Base-by-base conservation (phyloP, 495 filamentous ascomycete species). In the Aspergillus bertholletiae region DNA sequence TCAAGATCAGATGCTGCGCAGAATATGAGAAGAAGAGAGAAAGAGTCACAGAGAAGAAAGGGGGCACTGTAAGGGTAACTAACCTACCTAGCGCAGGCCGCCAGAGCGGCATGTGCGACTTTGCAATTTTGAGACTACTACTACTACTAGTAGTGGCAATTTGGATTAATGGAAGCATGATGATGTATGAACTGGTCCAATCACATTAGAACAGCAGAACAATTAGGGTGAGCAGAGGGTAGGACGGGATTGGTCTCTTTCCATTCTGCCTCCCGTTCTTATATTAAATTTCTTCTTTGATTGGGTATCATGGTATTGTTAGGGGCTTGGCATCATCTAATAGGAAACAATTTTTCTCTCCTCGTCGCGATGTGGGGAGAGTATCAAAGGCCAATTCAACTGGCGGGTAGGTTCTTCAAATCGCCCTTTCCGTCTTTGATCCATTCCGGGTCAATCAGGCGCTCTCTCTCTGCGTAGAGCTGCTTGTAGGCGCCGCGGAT, bases 401-500 rank as follows among this genome's bases (percentile, higher is more conserved):
- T 74, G 45, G 71, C 60, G 54, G 92, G 92, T 27, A 97, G 74
- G 57, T 83, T 84, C 41, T 74, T 78, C 62, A 88, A 72, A 50
- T 87, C 83, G 11, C 84, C 89, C 65, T 85, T 84, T 30, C 83
- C 85, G 26, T 86, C 79, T 58, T 78, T 77, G 53, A 93, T 77
- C 82, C 88, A 92, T 48, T 88, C 84, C 30, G 81, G 75, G 61
- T 88, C 81, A 62, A 97, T 79, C 54, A 98, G 70, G 46, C 81
- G 74, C 57, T 94, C 87, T 17, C 84, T 82, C 43, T 85, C 83
- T 7, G 76, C 73, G 63, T 90, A 90, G 41, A 98, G 80, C 62
- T 87, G 82, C 64, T 94, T 93, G 75, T 97, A 98, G 0, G 95
- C 91, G 45, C 89, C 92, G 45, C 92, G 88, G 57, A 98, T 96